Percentiles rank a stretch among this genome's conserved stretches.
phyloP scores from a whole-genome alignment of 2,329 filamentous ascomycete species.

The Colletotrichum salicis region DNA sequence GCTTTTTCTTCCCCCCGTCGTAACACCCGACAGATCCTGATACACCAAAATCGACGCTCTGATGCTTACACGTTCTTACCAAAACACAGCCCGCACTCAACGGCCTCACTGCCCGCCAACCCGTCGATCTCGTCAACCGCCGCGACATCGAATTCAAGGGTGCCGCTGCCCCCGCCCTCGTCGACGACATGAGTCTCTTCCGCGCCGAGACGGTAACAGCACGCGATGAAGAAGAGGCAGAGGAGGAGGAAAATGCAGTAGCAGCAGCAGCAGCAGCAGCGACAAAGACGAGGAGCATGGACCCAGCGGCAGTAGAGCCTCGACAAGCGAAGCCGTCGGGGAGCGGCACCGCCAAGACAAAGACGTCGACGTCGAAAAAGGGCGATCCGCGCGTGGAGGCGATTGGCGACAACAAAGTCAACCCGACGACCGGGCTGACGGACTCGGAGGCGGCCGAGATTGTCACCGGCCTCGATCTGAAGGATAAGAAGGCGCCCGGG shows the following conservation, averaged over 20 bases:
- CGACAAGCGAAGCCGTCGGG: neutral
- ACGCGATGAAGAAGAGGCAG: neutral
- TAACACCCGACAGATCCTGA: neutral
- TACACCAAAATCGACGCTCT: neutral
- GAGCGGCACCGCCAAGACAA: neutral
- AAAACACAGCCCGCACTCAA: constrained; percentile 9
- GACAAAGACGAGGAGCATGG: constrained; percentile 1
- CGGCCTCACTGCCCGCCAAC: constrained; percentile 1
- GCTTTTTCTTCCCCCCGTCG: neutral
- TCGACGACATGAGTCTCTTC: constrained; percentile 6
- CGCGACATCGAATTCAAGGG: constrained; percentile 14
- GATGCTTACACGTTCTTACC: neutral
- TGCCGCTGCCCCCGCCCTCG: neutral
- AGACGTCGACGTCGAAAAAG: neutral
- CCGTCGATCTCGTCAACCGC: constrained; percentile 5
- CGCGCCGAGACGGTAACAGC: neutral
- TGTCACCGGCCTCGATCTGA: constrained; percentile 23
- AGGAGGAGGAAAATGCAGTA: neutral
- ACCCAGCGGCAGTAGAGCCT: neutral
- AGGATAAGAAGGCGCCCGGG: constrained; percentile 26
- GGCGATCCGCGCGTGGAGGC: neutral
- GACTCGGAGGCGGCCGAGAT: constrained; percentile 32
- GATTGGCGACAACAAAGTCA: constrained; percentile 28
- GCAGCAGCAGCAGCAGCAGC: neutral
- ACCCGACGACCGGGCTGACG: constrained; percentile 27